A percentile compares a stretch with the other conserved stretches of the same genome.
phyloP scores from a whole-genome alignment of 495 filamentous ascomycete genomes.

The Bacidia gigantensis region DNA sequence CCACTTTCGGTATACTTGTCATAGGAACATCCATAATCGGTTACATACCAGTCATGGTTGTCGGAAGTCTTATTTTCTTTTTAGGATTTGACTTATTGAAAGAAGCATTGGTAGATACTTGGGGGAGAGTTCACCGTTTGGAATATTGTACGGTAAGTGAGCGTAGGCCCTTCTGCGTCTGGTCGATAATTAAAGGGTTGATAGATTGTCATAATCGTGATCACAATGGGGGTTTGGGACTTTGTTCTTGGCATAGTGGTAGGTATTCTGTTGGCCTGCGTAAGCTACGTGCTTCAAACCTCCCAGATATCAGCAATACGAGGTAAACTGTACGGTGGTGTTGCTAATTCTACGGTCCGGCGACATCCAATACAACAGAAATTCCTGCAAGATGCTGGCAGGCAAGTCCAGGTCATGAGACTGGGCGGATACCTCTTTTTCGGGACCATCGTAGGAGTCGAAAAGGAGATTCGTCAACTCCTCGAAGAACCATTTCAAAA shows the following conservation, averaged over 20 bases:
- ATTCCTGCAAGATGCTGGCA: slow-evolving; percentile 70
- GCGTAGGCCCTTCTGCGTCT: neutral
- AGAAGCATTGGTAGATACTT: slow-evolving; percentile 78
- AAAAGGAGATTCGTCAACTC: slow-evolving; percentile 66
- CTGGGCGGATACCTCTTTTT: slow-evolving; percentile 90
- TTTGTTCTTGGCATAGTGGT: slow-evolving; percentile 88
- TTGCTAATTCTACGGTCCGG: slow-evolving; percentile 81
- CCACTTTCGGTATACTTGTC: slow-evolving; percentile 67
- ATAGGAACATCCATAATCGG: slow-evolving; percentile 80
- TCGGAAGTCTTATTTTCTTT: slow-evolving; percentile 85
- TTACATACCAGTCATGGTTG: slow-evolving; percentile 91
- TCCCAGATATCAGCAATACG: slow-evolving; percentile 78
- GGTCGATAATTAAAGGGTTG: slow-evolving; percentile 14
- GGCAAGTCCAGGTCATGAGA: slow-evolving; percentile 80
- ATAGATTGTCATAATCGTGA: slow-evolving; percentile 75
- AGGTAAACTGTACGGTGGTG: slow-evolving; percentile 70
- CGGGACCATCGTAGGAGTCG: slow-evolving; percentile 87
- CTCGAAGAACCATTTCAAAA: slow-evolving; percentile 66
- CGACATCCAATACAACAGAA: slow-evolving; percentile 79
- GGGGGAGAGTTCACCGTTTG: slow-evolving; percentile 67
- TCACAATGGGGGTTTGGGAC: slow-evolving; percentile 92
- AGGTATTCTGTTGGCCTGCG: slow-evolving; percentile 82
- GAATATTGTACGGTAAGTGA: slow-evolving; percentile 76
- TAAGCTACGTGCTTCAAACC: slow-evolving; percentile 80
- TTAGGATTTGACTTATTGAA: slow-evolving; percentile 80